phyloP scores from a whole-genome alignment of 2,329 filamentous ascomycete genomes.

The Diaporthe citrichinensis region DNA sequence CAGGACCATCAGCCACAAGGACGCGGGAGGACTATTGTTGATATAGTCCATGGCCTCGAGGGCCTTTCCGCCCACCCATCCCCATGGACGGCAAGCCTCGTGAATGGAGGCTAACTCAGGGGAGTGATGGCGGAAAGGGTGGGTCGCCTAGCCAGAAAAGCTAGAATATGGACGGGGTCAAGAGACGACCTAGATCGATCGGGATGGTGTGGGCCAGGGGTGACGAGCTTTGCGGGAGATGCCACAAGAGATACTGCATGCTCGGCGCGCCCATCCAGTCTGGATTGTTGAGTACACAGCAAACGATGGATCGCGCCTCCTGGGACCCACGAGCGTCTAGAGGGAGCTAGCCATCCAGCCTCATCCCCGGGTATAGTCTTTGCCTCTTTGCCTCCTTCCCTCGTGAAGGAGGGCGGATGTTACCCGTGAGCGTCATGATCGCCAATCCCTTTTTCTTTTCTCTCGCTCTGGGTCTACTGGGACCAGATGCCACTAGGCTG shows the following conservation, averaged over 20 bases:
- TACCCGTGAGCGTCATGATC: neutral
- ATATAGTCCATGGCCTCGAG: conserved; percentile 25
- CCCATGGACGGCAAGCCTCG: neutral
- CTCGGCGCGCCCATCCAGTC: neutral
- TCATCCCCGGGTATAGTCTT: neutral
- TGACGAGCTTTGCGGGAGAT: conserved; percentile 1
- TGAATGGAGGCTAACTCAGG: conserved; percentile 14
- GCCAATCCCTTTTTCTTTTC: neutral
- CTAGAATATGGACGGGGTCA: conserved; percentile 20
- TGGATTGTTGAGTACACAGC: neutral
- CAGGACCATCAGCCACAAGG: neutral
- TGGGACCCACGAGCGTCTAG: conserved; percentile 11
- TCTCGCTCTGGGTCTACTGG: neutral
- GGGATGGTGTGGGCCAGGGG: conserved; percentile 9
- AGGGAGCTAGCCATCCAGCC: conserved; percentile 14
- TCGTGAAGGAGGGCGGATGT: neutral
- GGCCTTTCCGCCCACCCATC: conserved; percentile 3
- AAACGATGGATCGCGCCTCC: conserved; percentile 6
- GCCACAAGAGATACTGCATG: neutral
- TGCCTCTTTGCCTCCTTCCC: neutral
- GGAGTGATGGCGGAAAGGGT: conserved; percentile 23
- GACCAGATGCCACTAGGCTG: conserved; percentile 15
- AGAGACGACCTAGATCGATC: conserved; percentile 21
- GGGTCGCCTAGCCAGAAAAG: conserved; percentile 12
- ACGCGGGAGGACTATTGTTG: conserved; percentile 13